Percentiles rank a stretch among this genome's conserved stretches.
Evolutionary conservation across 1,139 yeast species (phyloP).

Genomic region (Saccharomyces hybrid): DNA sequence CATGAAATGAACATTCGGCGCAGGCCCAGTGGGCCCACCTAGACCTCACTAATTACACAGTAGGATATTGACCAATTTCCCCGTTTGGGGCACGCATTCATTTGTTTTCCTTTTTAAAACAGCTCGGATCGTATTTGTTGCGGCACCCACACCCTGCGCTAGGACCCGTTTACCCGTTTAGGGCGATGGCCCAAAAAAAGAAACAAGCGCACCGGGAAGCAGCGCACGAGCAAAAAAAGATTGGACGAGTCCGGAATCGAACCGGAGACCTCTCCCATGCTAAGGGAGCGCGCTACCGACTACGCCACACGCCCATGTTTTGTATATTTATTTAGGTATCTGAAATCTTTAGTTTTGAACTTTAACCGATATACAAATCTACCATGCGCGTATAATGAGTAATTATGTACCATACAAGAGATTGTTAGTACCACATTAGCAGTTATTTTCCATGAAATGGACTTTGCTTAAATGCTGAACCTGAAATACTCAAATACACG

Average conservation of each 20-base stretch:
- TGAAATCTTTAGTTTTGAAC: too few relatives aligned
- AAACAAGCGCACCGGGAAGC: background rate
- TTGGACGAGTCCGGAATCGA: constrained; percentile 87
- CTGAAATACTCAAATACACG: background rate
- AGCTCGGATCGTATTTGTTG: background rate
- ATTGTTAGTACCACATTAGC: too few relatives aligned
- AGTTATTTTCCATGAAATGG: background rate
- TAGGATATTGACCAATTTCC: background rate
- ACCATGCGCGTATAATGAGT: too few relatives aligned
- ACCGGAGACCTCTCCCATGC: constrained; percentile 89
- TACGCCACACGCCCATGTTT: constrained; percentile 77
- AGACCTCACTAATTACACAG: background rate
- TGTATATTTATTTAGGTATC: too few relatives aligned
- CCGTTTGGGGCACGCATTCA: background rate
- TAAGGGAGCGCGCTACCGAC: constrained; percentile 90
- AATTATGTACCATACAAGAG: too few relatives aligned
- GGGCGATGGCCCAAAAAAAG: background rate
- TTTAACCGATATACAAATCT: too few relatives aligned
- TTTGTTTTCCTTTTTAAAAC: background rate
- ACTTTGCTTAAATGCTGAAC: background rate
- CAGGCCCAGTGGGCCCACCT: background rate
- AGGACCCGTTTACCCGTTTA: background rate
- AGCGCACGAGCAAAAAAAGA: background rate
- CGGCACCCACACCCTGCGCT: background rate
- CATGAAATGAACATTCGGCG: background rate